phyloP scores from a whole-genome alignment of 768 basidiomycete genomes.

The Hemileccinum impolitum region DNA sequence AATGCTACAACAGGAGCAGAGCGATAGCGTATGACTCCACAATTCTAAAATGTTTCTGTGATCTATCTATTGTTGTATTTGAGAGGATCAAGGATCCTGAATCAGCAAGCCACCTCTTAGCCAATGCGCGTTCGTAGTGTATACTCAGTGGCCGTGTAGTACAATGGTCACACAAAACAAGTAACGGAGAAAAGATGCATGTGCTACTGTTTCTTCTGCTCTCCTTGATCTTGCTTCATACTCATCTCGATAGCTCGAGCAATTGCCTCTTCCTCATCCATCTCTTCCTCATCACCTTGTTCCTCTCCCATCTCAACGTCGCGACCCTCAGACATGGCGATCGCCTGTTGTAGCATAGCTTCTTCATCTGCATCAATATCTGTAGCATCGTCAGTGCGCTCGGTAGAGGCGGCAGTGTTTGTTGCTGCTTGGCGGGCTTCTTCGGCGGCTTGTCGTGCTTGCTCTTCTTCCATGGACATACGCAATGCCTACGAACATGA shows the following conservation, averaged over 20 bases:
- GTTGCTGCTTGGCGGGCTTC: constrained; percentile 33
- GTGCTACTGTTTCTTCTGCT: constrained; percentile 35
- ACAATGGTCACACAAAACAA: too few relatives aligned
- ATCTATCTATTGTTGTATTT: too few relatives aligned
- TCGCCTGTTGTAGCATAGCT: constrained; percentile 67
- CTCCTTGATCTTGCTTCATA: constrained; percentile 62
- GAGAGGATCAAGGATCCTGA: too few relatives aligned
- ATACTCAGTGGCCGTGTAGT: too few relatives aligned
- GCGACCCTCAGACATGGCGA: constrained; percentile 66
- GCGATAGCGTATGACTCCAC: neutral
- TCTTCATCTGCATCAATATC: constrained; percentile 75
- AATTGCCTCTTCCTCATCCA: constrained; percentile 87
- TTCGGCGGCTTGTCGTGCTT: constrained; percentile 63
- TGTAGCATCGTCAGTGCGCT: constrained; percentile 31
- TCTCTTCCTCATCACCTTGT: constrained; percentile 63
- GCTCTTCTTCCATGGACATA: constrained; percentile 96
- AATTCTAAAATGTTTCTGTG: too few relatives aligned
- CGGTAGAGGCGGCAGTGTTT: constrained; percentile 20
- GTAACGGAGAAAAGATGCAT: neutral
- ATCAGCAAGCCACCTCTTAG: too few relatives aligned
- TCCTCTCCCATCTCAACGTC: constrained; percentile 48
- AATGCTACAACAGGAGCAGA: neutral
- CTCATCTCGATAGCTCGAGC: constrained; percentile 91
- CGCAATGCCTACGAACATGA: constrained; percentile 69
- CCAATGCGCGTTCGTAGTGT: neutral